These are phyloP conservation scores for Fusarium sp. DNA, from an alignment of 2,329 filamentous ascomycete genomes.

Conservation along the genomic window DNA sequence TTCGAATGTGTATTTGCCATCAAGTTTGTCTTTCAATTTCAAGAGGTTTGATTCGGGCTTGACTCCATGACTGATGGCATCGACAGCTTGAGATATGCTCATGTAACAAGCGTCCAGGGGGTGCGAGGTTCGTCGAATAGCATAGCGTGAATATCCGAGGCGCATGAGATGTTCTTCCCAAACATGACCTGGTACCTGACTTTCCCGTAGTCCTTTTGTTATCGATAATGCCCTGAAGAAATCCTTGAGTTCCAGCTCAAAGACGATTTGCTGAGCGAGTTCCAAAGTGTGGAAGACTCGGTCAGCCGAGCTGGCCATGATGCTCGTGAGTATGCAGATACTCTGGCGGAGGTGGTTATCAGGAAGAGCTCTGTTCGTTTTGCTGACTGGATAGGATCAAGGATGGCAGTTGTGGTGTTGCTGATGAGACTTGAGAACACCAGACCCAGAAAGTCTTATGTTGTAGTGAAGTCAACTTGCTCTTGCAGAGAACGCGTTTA, in stretches of 20 bases:
- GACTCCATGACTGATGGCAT: background rate
- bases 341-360: too few relatives aligned
- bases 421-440: background rate
- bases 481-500: background rate
- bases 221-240: conserved; percentile 6
- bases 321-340: background rate
- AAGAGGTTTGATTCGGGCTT: background rate
- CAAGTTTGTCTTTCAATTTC: background rate
- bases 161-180: conserved; percentile 9
- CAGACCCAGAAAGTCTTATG: background rate
- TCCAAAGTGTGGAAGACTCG: conserved; percentile 26
- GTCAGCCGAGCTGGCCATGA: conserved; percentile 12
- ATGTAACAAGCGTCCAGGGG: conserved; percentile 2
- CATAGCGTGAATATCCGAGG: conserved; percentile 5
- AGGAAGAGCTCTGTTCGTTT: background rate
- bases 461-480: background rate
- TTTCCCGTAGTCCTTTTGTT: conserved; percentile 15
- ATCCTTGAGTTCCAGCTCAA: conserved; percentile 9
- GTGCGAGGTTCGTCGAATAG: background rate
- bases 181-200: background rate
- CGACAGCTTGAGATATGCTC: background rate
- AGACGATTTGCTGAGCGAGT: conserved; percentile 23
- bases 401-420: background rate
- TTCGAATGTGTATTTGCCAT: background rate
- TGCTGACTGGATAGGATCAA: background rate